Base-by-base conservation (phyloP, 805 yeast species). In the Gaillardinia entomophila region DNA sequence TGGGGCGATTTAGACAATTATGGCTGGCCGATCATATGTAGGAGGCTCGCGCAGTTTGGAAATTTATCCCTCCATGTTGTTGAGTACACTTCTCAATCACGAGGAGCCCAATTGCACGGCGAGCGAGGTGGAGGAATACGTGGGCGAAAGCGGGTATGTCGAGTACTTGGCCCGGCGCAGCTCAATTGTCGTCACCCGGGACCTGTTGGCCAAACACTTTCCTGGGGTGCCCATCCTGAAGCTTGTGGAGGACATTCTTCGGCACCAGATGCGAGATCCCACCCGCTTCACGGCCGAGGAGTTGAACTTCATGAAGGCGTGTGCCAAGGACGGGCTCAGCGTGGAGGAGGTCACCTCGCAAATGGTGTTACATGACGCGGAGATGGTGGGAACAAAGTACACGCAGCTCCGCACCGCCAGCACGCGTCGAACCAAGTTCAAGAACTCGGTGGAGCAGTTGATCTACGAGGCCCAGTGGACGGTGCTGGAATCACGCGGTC, bases 401-500 rank as follows among this genome's bases (percentile, higher is more conserved):
- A 46, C 47, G 14, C 55, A 51, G 26, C 34, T 48, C 18, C 54
- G 51, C 33, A 33, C 44, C 31, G 58, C 48, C 24, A 49, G 47
- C 11, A 43, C 40, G 12, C 41, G 70, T 31, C 49, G 45, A 37
- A 49, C 50, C 10, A 48, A 42, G 17, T 62, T 61, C 33, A 49
- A 52, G 24, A 53, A 41, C 26, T 31, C 38, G 4, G 42, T 48
- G n/a, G 68, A 62, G 24, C 41, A 55, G 18, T 50, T 66, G 16
- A 40, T 60, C 6, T 65, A 63, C 36, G 66, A 60, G 32, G 68
- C 70, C 0, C 51, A 59, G 33, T 65, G 71, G 71, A 53, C 50
- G 27, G 31, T 33, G 20, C 40, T 38, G 33, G 32, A 4, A 36
- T 34, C 3, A 8, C 18, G 10, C 27, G 30, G 6, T 14, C 35